Percentiles rank a stretch among this genome's conserved stretches.
Conservation (phyloP, 2,329 filamentous ascomycete species). For the Didymella segeticola region DNA sequence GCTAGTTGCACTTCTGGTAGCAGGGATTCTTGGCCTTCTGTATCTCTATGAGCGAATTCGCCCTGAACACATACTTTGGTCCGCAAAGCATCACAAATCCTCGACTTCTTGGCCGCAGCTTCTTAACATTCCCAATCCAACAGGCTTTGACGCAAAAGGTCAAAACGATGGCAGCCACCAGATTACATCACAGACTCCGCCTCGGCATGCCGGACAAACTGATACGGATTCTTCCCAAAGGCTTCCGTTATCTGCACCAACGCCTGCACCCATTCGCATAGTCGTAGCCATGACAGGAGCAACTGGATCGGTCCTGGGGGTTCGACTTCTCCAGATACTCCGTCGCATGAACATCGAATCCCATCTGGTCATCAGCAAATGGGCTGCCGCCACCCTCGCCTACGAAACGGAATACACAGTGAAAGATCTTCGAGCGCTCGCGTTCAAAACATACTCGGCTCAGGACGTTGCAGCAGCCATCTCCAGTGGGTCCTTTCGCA, state of each 20-base stretch:
- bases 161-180: too few species aligned
- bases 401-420: conserved; percentile 15
- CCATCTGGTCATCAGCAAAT: conserved; percentile 54
- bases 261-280: conserved; percentile 35
- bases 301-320: conserved; percentile 55
- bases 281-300: conserved; percentile 60
- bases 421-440: conserved; percentile 8
- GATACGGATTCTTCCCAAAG: too few species aligned
- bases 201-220: too few species aligned
- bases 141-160: too few species aligned
- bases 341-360: conserved; percentile 49
- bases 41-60: too few species aligned
- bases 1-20: too few species aligned
- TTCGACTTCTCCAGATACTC: conserved; percentile 52
- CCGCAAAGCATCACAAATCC: too few species aligned
- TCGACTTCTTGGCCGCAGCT: too few species aligned
- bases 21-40: too few species aligned
- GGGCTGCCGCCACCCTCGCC: conserved; percentile 54
- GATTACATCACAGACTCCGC: too few species aligned
- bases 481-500: conserved; percentile 54
- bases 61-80: too few species aligned
- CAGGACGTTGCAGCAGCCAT: conserved; percentile 54
- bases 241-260: neutral
- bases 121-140: too few species aligned
- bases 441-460: conserved; percentile 42